These are phyloP conservation scores for Angomonas deanei DNA, from an alignment of 208 protist genomes.

Conservation along the genomic window DNA sequence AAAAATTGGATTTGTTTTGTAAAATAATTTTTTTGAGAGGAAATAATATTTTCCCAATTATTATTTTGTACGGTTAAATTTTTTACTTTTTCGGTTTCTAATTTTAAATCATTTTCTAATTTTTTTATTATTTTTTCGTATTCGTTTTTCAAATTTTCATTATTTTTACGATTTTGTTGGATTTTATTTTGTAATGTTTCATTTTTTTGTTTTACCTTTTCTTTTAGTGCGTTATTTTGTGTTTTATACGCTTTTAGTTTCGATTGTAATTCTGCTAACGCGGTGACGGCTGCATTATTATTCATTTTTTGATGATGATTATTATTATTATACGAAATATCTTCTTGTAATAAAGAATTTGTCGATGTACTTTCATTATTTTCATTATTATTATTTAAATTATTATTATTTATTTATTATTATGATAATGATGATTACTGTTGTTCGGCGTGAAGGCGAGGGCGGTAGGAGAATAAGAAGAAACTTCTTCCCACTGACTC, in stretches of 20 bases:
- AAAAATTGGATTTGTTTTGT: not conserved
- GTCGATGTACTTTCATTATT: not conserved
- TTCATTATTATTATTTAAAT: not conserved
- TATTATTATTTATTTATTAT: too few species aligned
- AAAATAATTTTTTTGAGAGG: not conserved
- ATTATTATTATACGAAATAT: not conserved
- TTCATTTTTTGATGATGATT: not conserved
- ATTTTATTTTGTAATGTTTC: not conserved
- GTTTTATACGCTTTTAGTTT: not conserved
- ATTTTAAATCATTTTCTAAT: not conserved
- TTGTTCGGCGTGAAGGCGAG: too few species aligned
- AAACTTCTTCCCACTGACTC: too few species aligned
- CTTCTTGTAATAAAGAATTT: not conserved
- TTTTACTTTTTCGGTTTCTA: not conserved
- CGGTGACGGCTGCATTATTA: not conserved
- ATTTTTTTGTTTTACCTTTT: not conserved
- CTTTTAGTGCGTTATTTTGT: not conserved
- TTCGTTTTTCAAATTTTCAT: not conserved
- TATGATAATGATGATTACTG: too few species aligned
- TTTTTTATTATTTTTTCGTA: not conserved
- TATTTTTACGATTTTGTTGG: not conserved
- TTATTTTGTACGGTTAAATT: not conserved
- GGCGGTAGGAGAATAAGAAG: too few species aligned
- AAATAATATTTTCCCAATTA: constrained; percentile 3
- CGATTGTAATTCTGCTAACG: not conserved